Evolutionary conservation across 805 yeast genomes (phyloP).

Genomic region (Millerozyma acaciae): DNA sequence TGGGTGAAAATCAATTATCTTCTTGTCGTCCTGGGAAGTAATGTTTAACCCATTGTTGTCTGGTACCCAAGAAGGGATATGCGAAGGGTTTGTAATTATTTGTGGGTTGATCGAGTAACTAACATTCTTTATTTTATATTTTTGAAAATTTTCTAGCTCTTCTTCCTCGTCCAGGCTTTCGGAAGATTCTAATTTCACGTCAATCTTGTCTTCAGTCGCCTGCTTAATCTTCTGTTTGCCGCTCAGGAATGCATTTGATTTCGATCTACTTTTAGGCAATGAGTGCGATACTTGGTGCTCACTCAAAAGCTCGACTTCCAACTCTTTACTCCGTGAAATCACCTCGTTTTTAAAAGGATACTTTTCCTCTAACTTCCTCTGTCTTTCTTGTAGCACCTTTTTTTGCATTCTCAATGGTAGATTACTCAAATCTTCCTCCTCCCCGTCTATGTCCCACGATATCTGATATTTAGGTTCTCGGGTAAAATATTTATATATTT

Average conservation of each 20-base stretch:
- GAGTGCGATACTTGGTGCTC: not conserved
- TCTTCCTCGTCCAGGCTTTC: constrained; percentile 5
- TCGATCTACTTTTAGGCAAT: not conserved
- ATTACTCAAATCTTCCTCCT: constrained; percentile 20
- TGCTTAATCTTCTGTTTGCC: constrained; percentile 4
- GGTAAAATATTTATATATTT: constrained; percentile 27
- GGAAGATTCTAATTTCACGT: constrained; percentile 4
- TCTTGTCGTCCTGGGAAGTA: constrained; percentile 10
- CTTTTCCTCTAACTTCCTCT: constrained; percentile 24
- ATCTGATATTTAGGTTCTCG: constrained; percentile 23
- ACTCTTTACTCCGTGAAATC: constrained; percentile 16
- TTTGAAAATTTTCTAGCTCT: constrained; percentile 9
- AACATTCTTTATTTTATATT: constrained; percentile 25
- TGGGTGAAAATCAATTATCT: constrained; percentile 25
- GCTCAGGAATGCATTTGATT: constrained; percentile 1
- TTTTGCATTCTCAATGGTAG: constrained; percentile 40
- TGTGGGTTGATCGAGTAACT: constrained; percentile 32
- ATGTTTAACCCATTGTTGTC: constrained; percentile 10
- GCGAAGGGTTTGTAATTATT: constrained; percentile 41
- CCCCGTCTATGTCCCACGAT: constrained; percentile 30
- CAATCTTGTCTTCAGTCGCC: constrained; percentile 8
- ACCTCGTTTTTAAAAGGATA: constrained; percentile 35
- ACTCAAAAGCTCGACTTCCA: constrained; percentile 18
- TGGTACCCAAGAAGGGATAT: constrained; percentile 41
- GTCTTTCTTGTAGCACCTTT: constrained; percentile 33